Evolutionary conservation across 2,329 filamentous ascomycete species (phyloP).

Genomic region (Lanzia echinophila): DNA sequence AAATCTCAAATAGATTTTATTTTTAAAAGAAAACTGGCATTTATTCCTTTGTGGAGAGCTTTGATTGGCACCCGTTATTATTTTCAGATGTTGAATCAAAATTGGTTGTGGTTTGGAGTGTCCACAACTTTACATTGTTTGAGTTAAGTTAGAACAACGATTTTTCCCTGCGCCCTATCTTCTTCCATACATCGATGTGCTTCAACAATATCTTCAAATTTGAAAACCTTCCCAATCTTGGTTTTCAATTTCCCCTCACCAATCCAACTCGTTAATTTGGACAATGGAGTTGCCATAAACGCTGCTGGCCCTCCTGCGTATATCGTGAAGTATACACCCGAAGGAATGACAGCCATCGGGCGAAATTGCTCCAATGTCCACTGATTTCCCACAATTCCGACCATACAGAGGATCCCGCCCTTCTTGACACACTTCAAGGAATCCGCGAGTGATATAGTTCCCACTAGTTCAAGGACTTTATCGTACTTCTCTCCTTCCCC

Average conservation of each 20-base stretch:
- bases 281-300: slow-evolving; percentile 37
- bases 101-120: too few species aligned
- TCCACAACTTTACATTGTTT: too few species aligned
- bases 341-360: slow-evolving; percentile 39
- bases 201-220: slow-evolving; percentile 39
- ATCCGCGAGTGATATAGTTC: slow-evolving; percentile 37
- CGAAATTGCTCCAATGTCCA: slow-evolving; percentile 34
- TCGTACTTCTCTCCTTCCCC: slow-evolving; percentile 30
- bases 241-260: slow-evolving; percentile 35
- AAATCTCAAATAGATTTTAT: too few species aligned
- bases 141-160: slow-evolving; percentile 37
- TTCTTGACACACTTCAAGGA: slow-evolving; percentile 35
- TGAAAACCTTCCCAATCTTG: slow-evolving; percentile 36
- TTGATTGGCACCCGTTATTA: too few species aligned
- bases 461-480: slow-evolving; percentile 42
- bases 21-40: too few species aligned
- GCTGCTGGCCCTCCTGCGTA: slow-evolving; percentile 35
- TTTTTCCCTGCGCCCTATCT: slow-evolving; percentile 38
- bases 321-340: slow-evolving; percentile 34
- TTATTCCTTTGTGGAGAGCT: too few species aligned
- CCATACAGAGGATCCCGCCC: slow-evolving; percentile 39
- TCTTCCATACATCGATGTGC: slow-evolving; percentile 40
- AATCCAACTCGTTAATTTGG: slow-evolving; percentile 34
- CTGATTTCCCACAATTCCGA: slow-evolving; percentile 39
- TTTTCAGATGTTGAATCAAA: too few species aligned